Evolutionary conservation across 306 rosid species (phyloP).

Genomic region (Medicago lupulina): DNA sequence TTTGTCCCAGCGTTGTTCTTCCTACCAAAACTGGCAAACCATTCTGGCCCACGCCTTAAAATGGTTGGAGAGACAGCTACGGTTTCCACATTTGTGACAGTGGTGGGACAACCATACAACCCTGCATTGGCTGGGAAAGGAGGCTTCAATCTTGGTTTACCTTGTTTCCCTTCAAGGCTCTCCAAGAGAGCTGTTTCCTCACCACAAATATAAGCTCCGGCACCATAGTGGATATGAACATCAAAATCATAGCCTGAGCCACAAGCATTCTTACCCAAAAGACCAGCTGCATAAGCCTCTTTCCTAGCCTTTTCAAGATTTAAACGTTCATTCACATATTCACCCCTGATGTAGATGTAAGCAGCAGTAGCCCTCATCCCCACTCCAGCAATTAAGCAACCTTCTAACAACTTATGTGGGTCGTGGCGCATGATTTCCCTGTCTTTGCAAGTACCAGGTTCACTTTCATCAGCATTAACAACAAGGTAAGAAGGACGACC

Average conservation of each 20-base stretch:
- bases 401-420: conserved; percentile 93
- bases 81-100: conserved; percentile 97
- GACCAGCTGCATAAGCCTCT: conserved; percentile 92
- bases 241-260: conserved; percentile 97
- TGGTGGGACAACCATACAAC: conserved; percentile 96
- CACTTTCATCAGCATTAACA: conserved; percentile 99
- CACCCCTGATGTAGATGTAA: conserved; percentile 93
- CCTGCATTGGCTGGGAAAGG: conserved; percentile 99
- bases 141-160: conserved; percentile 99
- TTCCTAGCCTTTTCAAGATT: conserved; percentile 89
- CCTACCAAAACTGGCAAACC: conserved; percentile 99
- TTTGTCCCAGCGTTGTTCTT: conserved; percentile 98
- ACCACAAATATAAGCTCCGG: conserved; percentile 99
- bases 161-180: conserved; percentile 99
- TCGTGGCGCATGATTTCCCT: conserved; percentile 99
- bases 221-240: conserved; percentile 95
- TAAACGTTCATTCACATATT: conserved; percentile 85
- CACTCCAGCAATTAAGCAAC: conserved; percentile 97
- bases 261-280: conserved; percentile 96
- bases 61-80: conserved; percentile 99
- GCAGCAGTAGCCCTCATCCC: conserved; percentile 99
- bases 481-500: conserved; percentile 99
- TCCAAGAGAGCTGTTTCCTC: conserved; percentile 98
- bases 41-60: conserved; percentile 96
- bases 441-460: conserved; percentile 98